Base-by-base conservation (phyloP, 2,329 filamentous ascomycete genomes). In the Curvularia spicifera region DNA sequence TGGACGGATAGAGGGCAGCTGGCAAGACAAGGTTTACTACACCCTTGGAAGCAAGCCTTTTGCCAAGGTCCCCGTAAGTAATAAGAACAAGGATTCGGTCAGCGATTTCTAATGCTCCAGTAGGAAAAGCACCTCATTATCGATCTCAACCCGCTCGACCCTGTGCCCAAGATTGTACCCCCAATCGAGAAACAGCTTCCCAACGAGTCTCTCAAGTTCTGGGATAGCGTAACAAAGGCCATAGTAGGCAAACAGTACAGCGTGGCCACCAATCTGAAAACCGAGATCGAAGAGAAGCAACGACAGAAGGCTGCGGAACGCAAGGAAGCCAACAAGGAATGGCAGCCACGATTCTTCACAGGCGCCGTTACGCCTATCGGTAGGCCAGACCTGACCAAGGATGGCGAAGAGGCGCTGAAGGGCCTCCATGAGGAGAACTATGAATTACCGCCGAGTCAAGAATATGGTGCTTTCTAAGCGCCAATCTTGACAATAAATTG, bases 221-320 rank as follows among this genome's bases (percentile, higher is more conserved):
- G 95, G 95, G 84, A 87, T 33, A 86, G 86, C 24, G 94, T 99
- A 44, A 98, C 95, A 18, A 84, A 91, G 51, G 92, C 93, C 35
- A 98, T 99, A 71, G 77, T 86, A 22, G 81, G 87, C 60, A 96
- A 93, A 78, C 91, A 96, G 74, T 99, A 88, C 77, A 85, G 85
- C 42, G 87, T 90, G 64, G 95, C 95, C 7, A 99, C 95, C 22
- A 87, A 85, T 20, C 81, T 95, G 61, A 99, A 99, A 81, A 87
- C 92, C 59, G 92, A 96, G 70, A 86, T 99, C 10, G 95, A 99
- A 77, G 95, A 99, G 76, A 83, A 84, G 43, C 95, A 99, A 79
- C 85, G 95, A 31, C 86, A 91, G 70, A 94, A 91, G 79, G 93
- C 91, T 1, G 87, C 91, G 24, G 87, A 94, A 73, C 84, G 95